Evolutionary conservation across 805 yeast genomes (phyloP).

Genomic region (Blastobotrys americana): DNA sequence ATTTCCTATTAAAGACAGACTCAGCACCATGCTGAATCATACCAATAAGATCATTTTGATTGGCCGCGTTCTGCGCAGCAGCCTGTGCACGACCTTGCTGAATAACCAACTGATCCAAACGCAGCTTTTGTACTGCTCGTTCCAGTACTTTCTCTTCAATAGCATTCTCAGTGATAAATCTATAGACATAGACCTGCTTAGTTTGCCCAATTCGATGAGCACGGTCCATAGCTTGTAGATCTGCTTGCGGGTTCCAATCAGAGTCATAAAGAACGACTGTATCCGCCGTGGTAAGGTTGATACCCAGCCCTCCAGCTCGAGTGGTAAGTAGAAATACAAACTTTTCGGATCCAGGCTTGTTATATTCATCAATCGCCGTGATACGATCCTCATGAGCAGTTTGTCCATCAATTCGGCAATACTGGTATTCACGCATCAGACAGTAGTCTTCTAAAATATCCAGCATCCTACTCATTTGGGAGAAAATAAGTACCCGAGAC

Average conservation of each 20-base stretch:
- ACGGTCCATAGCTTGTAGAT: conserved; percentile 95
- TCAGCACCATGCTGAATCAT: conserved; percentile 98
- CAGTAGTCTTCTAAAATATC: conserved; percentile 94
- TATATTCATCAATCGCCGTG: conserved; percentile 86
- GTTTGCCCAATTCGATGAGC: conserved; percentile 97
- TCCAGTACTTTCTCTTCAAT: conserved; percentile 94
- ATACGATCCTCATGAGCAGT: conserved; percentile 91
- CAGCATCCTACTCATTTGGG: conserved; percentile 86
- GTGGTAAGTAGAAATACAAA: conserved; percentile 84
- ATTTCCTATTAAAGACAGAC: conserved; percentile 59
- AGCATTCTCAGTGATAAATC: conserved; percentile 93
- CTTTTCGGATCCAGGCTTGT: conserved; percentile 71
- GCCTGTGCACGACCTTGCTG: conserved; percentile 73
- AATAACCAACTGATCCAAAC: conserved; percentile 89
- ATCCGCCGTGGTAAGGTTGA: conserved; percentile 87
- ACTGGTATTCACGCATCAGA: conserved; percentile 69
- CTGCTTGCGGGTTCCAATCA: conserved; percentile 98
- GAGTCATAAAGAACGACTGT: conserved; percentile 83
- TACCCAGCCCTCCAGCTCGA: conserved; percentile 95
- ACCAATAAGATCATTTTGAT: conserved; percentile 64
- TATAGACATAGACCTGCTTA: conserved; percentile 85
- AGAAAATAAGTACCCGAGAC: conserved; percentile 82
- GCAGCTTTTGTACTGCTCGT: conserved; percentile 87
- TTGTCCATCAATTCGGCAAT: conserved; percentile 89
- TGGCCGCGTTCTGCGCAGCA: conserved; percentile 36